Conservation (phyloP, 2,329 filamentous ascomycete genomes). For the Scorias spongiosa region DNA sequence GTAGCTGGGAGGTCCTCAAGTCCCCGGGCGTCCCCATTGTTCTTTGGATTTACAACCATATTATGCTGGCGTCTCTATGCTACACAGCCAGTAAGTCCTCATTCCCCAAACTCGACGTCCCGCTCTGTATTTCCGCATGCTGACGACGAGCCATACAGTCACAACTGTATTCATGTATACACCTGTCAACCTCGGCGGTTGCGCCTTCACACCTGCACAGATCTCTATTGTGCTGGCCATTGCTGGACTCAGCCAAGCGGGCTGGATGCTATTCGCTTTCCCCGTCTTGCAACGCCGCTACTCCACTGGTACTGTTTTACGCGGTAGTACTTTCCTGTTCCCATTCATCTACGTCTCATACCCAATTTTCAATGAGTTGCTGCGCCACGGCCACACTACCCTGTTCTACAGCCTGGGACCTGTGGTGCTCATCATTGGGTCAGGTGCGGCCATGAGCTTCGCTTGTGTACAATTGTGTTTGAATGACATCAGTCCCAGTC, state of each 20-base stretch:
- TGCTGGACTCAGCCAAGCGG: conserved; percentile 49
- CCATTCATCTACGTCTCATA: conserved; percentile 46
- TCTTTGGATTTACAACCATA: conserved; percentile 49
- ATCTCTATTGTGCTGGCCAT: conserved; percentile 54
- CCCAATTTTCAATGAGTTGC: conserved; percentile 42
- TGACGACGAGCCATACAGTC: conserved; percentile 20
- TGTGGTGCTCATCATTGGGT: conserved; percentile 36
- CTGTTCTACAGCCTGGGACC: conserved; percentile 44
- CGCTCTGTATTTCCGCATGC: not conserved
- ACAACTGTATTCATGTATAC: conserved; percentile 56
- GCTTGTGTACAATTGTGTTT: conserved; percentile 54
- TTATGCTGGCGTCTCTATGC: conserved; percentile 52
- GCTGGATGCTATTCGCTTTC: conserved; percentile 58
- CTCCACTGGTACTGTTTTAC: conserved; percentile 52
- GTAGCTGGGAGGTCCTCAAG: conserved; percentile 41
- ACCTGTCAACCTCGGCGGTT: conserved; percentile 45
- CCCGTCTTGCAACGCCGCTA: conserved; percentile 49
- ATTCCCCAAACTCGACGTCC: not conserved
- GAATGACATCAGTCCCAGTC: conserved; percentile 57
- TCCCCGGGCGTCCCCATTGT: conserved; percentile 51
- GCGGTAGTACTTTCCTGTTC: conserved; percentile 41
- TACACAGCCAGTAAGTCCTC: conserved; percentile 42
- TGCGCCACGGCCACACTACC: conserved; percentile 29
- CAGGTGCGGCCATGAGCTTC: conserved; percentile 52
- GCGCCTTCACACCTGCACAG: conserved; percentile 43